phyloP scores from a whole-genome alignment of 345 rosid genomes.

The Draba incana region DNA sequence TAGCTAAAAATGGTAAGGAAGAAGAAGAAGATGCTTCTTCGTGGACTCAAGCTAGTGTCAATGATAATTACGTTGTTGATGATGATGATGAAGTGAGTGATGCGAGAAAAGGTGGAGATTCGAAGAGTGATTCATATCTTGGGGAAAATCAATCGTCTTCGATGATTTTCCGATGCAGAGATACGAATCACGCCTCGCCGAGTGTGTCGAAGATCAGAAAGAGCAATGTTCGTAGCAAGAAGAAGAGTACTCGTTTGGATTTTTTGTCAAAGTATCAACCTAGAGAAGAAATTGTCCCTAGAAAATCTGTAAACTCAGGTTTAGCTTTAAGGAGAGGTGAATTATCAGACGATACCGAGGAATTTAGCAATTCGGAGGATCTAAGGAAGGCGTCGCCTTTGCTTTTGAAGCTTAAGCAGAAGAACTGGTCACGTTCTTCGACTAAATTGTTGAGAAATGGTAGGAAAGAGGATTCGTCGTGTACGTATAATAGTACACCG shows the following conservation, averaged over 20 bases:
- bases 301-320: constrained; percentile 36
- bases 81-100: constrained; percentile 59
- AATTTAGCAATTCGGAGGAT: constrained; percentile 62
- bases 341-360: constrained; percentile 75
- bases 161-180: constrained; percentile 58
- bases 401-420: constrained; percentile 62
- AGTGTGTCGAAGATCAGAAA: constrained; percentile 48
- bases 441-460: constrained; percentile 55
- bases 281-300: constrained; percentile 43
- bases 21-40: constrained; percentile 50
- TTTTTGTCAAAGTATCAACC: constrained; percentile 53
- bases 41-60: constrained; percentile 56
- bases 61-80: constrained; percentile 12
- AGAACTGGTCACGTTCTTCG: constrained; percentile 65
- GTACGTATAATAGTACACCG: constrained; percentile 80
- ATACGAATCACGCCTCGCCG: constrained; percentile 53
- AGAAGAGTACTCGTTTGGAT: constrained; percentile 56
- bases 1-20: constrained; percentile 46
- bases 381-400: constrained; percentile 58
- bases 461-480: constrained; percentile 74
- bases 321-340: constrained; percentile 54
- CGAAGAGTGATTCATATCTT: constrained; percentile 57
- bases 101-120: constrained; percentile 64
- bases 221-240: constrained; percentile 41
- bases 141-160: constrained; percentile 55